Percentiles rank a stretch among this genome's conserved stretches.
Conservation (phyloP, 371 early-diverging fungal genomes). For the Chytridiales sp. region DNA sequence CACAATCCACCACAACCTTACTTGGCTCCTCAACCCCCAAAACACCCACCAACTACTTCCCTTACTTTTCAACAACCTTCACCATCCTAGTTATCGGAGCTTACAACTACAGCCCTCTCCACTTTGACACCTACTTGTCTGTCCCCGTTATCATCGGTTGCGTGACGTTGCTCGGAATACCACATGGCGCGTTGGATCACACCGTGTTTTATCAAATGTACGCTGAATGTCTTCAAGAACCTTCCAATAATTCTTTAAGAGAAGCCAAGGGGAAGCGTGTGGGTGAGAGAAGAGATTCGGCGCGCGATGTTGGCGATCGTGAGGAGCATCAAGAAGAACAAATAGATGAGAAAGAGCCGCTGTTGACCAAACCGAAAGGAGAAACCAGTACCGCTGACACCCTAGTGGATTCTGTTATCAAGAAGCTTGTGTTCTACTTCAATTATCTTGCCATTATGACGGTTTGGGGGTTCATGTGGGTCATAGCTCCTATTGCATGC, state of each 20-base stretch:
- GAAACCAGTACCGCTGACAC: background rate
- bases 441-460: constrained; percentile 27
- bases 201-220: constrained; percentile 24
- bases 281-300: no score
- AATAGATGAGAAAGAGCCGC: background rate
- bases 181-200: constrained; percentile 34
- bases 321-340: background rate
- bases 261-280: no score
- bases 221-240: no score
- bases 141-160: constrained; percentile 14
- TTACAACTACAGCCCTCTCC: no score
- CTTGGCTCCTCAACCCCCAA: no score
- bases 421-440: constrained; percentile 18
- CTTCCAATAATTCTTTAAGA: no score
- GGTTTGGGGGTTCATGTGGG: constrained; percentile 19
- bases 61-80: no score
- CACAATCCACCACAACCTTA: no score
- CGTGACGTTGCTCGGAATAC: constrained; percentile 24
- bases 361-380: background rate
- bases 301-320: background rate
- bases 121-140: no score
- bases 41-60: no score
- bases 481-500: constrained; percentile 11
- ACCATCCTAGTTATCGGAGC: no score
- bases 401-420: background rate